Conservation (phyloP, 23 red algal genomes). For the Agarophyton chilense region DNA sequence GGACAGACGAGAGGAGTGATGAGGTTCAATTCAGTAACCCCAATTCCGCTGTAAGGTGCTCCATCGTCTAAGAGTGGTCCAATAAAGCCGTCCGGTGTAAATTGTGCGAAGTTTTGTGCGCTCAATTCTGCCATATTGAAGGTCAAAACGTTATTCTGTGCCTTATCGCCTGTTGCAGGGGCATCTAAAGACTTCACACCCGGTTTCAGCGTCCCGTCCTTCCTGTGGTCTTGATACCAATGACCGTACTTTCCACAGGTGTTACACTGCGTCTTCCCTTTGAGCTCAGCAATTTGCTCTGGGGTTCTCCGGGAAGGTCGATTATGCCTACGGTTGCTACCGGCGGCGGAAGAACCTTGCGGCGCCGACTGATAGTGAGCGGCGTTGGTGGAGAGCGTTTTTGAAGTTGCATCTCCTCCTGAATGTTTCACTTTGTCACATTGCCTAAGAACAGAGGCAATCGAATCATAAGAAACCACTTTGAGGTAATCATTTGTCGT, state of each 20-base stretch:
- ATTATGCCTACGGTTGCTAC: too few species aligned
- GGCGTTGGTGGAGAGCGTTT: not conserved
- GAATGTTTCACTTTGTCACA: not conserved
- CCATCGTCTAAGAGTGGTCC: conserved; percentile 46
- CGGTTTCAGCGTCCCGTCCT: conserved; percentile 32
- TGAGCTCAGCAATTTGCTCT: conserved; percentile 16
- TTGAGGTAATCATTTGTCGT: conserved; percentile 12
- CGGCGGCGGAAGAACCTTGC: too few species aligned
- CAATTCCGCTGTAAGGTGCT: conserved; percentile 50
- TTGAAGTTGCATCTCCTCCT: not conserved
- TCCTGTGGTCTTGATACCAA: not conserved
- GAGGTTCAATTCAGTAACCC: not conserved
- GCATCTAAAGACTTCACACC: not conserved
- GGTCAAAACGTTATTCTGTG: not conserved
- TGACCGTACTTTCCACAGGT: conserved; percentile 4
- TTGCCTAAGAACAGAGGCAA: conserved; percentile 28
- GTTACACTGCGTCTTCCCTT: not conserved
- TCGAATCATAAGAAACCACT: not conserved
- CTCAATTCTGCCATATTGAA: not conserved
- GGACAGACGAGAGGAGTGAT: not conserved
- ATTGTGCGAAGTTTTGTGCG: not conserved
- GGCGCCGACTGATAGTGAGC: not conserved
- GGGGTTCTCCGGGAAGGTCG: not conserved
- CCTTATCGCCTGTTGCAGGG: not conserved
- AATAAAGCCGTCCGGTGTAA: not conserved